Evolutionary conservation across 176 grass and related monocot genomes (phyloP).

Genomic region (Oryza glumipatula): DNA sequence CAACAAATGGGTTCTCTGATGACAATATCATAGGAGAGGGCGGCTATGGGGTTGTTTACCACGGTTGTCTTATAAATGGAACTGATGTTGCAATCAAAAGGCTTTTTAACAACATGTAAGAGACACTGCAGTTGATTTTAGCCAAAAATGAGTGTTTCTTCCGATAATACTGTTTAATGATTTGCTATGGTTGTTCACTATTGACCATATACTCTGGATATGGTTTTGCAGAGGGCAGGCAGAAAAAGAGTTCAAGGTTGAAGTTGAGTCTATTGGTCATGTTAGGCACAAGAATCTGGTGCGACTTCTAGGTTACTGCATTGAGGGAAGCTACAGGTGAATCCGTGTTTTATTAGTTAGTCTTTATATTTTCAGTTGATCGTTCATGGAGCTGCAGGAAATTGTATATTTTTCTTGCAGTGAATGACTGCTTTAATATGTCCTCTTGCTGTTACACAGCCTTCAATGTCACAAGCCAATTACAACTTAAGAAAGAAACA

Average conservation of each 20-base stretch:
- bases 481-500: neutral
- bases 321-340: constrained; percentile 69
- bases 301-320: constrained; percentile 64
- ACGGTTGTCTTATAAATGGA: constrained; percentile 60
- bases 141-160: neutral
- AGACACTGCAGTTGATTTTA: neutral
- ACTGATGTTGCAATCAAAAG: constrained; percentile 70
- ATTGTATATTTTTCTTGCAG: neutral
- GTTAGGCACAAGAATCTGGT: constrained; percentile 82
- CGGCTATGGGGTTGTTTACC: constrained; percentile 76
- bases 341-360: constrained; percentile 27
- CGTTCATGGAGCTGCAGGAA: neutral
- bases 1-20: constrained; percentile 67
- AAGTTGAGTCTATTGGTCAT: constrained; percentile 82
- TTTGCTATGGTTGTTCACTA: constrained; percentile 4
- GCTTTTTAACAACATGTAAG: constrained; percentile 78
- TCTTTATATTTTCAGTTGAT: neutral
- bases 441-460: neutral
- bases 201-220: constrained; percentile 17
- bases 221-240: constrained; percentile 64
- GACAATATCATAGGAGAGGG: constrained; percentile 75
- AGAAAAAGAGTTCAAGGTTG: constrained; percentile 75
- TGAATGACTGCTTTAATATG: neutral
- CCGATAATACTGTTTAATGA: neutral
- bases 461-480: no score